Evolutionary conservation across 2,329 filamentous ascomycete species (phyloP).

Genomic region (Penicillium brevicompactum): DNA sequence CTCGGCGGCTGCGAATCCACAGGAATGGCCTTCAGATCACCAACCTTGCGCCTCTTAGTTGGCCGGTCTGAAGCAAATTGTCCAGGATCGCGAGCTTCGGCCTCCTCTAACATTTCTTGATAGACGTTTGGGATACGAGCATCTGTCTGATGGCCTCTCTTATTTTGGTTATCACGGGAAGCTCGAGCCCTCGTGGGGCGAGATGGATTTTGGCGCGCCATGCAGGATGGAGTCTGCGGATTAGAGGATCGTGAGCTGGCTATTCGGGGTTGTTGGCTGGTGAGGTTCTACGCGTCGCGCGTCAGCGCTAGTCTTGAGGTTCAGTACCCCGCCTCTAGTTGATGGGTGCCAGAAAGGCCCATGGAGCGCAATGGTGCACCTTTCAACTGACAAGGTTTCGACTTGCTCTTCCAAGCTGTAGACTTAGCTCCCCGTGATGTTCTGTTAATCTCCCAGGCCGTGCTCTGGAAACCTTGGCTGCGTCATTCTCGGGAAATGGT

Average conservation of each 20-base stretch:
- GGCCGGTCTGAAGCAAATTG: slow-evolving; percentile 29
- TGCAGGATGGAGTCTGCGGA: background rate
- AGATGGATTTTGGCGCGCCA: slow-evolving; percentile 23
- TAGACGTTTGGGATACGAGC: slow-evolving; percentile 41
- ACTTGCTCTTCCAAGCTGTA: background rate
- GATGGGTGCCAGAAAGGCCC: background rate
- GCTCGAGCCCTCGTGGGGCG: slow-evolving; percentile 18
- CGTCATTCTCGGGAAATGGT: slow-evolving; percentile 10
- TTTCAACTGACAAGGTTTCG: background rate
- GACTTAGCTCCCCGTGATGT: too few species aligned
- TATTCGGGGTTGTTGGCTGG: background rate
- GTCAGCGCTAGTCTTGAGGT: slow-evolving; percentile 2
- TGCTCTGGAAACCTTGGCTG: background rate
- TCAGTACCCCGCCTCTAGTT: background rate
- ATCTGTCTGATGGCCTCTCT: slow-evolving; percentile 17
- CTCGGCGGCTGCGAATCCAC: background rate
- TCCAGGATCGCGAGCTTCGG: slow-evolving; percentile 34
- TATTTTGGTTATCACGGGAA: slow-evolving; percentile 11
- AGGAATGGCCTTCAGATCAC: slow-evolving; percentile 24
- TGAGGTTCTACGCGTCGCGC: slow-evolving; percentile 5
- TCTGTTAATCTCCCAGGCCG: background rate
- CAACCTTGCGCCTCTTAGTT: slow-evolving; percentile 43
- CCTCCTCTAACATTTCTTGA: slow-evolving; percentile 46
- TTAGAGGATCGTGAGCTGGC: background rate
- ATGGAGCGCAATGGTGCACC: background rate